Conservation (phyloP, 2,329 filamentous ascomycete species). For the Aspergillus floridensis region DNA sequence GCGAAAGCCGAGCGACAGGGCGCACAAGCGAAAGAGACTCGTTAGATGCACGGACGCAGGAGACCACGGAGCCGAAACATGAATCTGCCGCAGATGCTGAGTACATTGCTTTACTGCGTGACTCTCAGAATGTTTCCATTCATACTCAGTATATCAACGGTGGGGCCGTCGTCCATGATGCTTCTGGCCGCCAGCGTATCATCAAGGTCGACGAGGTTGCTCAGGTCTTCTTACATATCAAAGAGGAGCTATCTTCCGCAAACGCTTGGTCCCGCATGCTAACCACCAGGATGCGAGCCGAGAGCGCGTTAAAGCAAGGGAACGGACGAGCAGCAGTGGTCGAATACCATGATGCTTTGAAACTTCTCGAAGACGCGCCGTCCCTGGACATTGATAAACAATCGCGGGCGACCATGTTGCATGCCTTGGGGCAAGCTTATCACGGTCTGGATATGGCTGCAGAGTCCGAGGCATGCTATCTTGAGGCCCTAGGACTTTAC, state of each 20-base stretch:
- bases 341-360: conserved; percentile 26
- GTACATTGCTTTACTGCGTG: conserved; percentile 17
- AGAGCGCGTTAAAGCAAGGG: conserved; percentile 22
- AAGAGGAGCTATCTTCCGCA: conserved; percentile 21
- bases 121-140: conserved; percentile 23
- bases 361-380: conserved; percentile 22
- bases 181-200: conserved; percentile 30
- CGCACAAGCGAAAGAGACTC: conserved; percentile 16
- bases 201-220: conserved; percentile 31
- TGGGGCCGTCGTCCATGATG: conserved; percentile 28
- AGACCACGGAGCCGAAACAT: conserved; percentile 6
- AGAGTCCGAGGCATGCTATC: conserved; percentile 30
- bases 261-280: conserved; percentile 21
- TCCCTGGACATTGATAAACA: conserved; percentile 25
- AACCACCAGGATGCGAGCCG: conserved; percentile 21
- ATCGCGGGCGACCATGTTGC: conserved; percentile 25
- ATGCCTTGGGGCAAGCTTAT: conserved; percentile 28
- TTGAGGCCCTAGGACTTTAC: conserved; percentile 28
- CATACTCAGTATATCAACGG: conserved; percentile 27
- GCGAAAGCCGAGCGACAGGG: conserved; percentile 14
- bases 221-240: conserved; percentile 29
- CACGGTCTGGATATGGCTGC: conserved; percentile 22
- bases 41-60: conserved; percentile 4
- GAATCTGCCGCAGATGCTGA: conserved; percentile 18
- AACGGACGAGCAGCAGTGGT: conserved; percentile 23